Percentiles rank a stretch among this genome's conserved stretches.
Evolutionary conservation across 768 basidiomycete genomes (phyloP).

Genomic region (Leccinum aurantiacum): DNA sequence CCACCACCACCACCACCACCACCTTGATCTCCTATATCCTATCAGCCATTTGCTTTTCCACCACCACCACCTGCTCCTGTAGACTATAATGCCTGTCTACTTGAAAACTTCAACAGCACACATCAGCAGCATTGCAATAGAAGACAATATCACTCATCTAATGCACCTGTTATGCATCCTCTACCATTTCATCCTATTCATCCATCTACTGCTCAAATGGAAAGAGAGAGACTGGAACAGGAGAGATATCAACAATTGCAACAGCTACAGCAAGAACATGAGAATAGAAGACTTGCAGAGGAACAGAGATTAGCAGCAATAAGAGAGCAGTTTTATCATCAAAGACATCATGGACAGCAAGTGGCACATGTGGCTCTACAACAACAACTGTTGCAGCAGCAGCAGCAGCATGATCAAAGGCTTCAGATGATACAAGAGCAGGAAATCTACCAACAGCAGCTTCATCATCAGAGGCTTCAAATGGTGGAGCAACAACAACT

Average conservation of each 20-base stretch:
- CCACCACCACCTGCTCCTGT: neutral
- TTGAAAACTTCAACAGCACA: neutral
- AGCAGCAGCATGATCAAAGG: neutral
- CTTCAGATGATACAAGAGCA: neutral
- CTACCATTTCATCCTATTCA: no score
- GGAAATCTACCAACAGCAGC: neutral
- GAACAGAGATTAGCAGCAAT: neutral
- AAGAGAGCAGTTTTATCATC: neutral
- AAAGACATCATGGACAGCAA: neutral
- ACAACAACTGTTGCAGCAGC: neutral
- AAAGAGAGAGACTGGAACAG: neutral
- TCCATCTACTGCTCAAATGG: neutral
- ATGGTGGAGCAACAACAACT: no score
- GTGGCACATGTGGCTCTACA: neutral
- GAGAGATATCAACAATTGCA: neutral
- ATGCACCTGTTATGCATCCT: no score
- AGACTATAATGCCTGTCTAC: neutral
- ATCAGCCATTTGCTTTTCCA: neutral
- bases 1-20: neutral
- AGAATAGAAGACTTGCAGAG: neutral
- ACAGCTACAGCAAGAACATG: neutral
- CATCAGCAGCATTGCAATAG: neutral
- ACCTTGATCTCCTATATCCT: no score
- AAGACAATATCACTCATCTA: neutral
- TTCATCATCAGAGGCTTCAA: neutral